Percentiles rank a stretch among this genome's conserved stretches.
Conservation (phyloP, 140 eudicot genomes). For the Cichorium intybus region DNA sequence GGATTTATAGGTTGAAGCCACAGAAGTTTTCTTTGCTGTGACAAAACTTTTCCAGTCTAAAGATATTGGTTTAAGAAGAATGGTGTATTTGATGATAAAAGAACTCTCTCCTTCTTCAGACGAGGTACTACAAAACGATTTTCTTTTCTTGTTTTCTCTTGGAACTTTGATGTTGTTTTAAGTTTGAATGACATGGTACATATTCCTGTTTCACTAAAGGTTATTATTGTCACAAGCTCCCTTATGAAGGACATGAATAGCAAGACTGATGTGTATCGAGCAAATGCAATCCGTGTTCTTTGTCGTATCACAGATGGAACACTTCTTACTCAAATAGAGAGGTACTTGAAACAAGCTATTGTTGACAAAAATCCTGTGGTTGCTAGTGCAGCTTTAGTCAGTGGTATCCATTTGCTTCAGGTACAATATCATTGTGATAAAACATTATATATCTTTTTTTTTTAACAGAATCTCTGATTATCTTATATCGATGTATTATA, state of each 20-base stretch:
- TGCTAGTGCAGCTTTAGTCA: constrained; percentile 97
- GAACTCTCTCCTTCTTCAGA: constrained; percentile 95
- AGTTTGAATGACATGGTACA: constrained; percentile 23
- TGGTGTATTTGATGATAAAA: constrained; percentile 90
- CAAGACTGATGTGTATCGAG: constrained; percentile 92
- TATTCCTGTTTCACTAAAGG: constrained; percentile 39
- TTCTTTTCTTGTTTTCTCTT: constrained; percentile 2
- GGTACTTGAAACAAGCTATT: constrained; percentile 93
- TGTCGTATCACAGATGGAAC: constrained; percentile 92
- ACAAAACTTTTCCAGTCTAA: constrained; percentile 86
- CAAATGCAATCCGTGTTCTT: constrained; percentile 96
- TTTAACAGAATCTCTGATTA: not conserved
- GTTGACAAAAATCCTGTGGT: constrained; percentile 98
- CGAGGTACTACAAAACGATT: constrained; percentile 52
- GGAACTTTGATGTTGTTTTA: not conserved
- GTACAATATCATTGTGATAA: constrained; percentile 28
- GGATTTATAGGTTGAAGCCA: constrained; percentile 73
- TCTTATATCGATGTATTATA: constrained; percentile 20
- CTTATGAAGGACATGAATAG: constrained; percentile 99
- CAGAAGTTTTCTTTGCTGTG: constrained; percentile 88
- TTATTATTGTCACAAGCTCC: constrained; percentile 91
- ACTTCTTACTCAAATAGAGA: constrained; percentile 91
- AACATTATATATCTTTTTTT: not conserved
- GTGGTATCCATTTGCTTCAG: constrained; percentile 97
- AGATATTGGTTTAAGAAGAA: constrained; percentile 83